Evolutionary conservation across 768 basidiomycete species (phyloP).

Genomic region (Suillus subalutaceus): DNA sequence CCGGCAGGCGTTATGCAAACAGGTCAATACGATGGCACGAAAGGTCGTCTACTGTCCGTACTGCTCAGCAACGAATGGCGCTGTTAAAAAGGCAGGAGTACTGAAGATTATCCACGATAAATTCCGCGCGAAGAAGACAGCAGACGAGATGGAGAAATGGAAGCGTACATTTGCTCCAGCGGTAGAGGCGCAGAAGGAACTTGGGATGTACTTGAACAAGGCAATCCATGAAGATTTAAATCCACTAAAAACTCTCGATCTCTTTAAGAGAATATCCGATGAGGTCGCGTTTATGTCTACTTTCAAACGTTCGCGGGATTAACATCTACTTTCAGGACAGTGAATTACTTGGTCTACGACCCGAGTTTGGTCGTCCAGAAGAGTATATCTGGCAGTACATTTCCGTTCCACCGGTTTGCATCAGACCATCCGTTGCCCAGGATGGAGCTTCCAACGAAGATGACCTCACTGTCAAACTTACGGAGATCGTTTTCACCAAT

Average conservation of each 20-base stretch:
- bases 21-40: constrained; percentile 83
- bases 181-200: constrained; percentile 84
- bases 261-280: constrained; percentile 90
- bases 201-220: constrained; percentile 82
- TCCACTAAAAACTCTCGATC: constrained; percentile 88
- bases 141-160: constrained; percentile 86
- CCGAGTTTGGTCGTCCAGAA: constrained; percentile 89
- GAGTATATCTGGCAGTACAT: constrained; percentile 99
- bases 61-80: constrained; percentile 91
- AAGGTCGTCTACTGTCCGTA: constrained; percentile 93
- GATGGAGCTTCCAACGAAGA: constrained; percentile 99
- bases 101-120: constrained; percentile 98
- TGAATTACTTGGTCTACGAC: constrained; percentile 90
- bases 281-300: constrained; percentile 54
- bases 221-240: constrained; percentile 93
- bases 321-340: constrained; percentile 65
- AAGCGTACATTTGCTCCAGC: constrained; percentile 81
- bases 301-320: constrained; percentile 7
- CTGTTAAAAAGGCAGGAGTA: constrained; percentile 94
- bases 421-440: constrained; percentile 95
- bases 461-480: constrained; percentile 95
- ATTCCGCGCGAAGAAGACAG: constrained; percentile 91
- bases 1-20: constrained; percentile 78
- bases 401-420: constrained; percentile 96
- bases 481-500: constrained; percentile 95